These are phyloP conservation scores for Hordeum vulgare DNA, from an alignment of 176 grass and related monocot species.

Conservation along the genomic window MorexV3_pseudomolecules_assembly NC_058521.1:12579260-12579759, in stretches of 20 bases:
- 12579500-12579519: not conserved
- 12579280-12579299: too few species aligned
- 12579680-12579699: not conserved
- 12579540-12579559: not conserved
- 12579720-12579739: constrained; percentile 8
- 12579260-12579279: too few species aligned
- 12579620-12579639: not conserved
- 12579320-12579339: too few species aligned
- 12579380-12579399: too few species aligned
- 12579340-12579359: too few species aligned
- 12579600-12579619: not conserved
- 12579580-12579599: not conserved
- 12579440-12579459: too few species aligned
- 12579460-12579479: not conserved
- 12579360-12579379: too few species aligned
- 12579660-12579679: too few species aligned
- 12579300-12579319: too few species aligned
- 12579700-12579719: not conserved
- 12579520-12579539: not conserved
- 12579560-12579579: not conserved
- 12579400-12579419: too few species aligned
- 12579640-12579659: not conserved
- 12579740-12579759: constrained; percentile 15
- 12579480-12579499: not conserved
- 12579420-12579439: too few species aligned